Evolutionary conservation across 257 asterid species (phyloP), one percentile per base, ranked within the genome.

Genomic region (Lantana camara): DNA sequence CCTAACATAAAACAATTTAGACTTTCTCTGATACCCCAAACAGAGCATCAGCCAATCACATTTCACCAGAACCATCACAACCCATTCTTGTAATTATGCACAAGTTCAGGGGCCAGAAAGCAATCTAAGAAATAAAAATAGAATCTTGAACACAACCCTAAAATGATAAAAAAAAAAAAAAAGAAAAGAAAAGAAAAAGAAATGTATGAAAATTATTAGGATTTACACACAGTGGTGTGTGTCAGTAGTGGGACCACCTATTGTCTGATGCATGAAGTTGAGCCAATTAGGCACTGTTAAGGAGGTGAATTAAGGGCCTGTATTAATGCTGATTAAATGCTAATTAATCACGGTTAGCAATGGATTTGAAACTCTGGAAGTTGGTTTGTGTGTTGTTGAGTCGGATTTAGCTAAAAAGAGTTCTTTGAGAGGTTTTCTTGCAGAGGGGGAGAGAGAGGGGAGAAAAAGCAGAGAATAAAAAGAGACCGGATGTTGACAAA

Each of bases 401-500:
- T n/a, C 19, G 3, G 13, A 13, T 51, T 10, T 51, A 51, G 35
- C 27, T n/a, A 4, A 16, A 32, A 54, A 38, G 32, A 53, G 29
- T 15, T 67, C 38, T 34, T n/a, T 64, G 42, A 37, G 53, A 37
- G 13, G 7, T 19, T 49, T 12, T 23, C 24, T 40, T 8, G 52
- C 80, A 55, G 42, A 47, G 48, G 30, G 67, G 37, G 47, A 11
- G 62, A 66, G 64, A 60, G 51, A 37, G 64, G 48, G 32, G 5
- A 27, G 32, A 27, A 27, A 27, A 27, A 27, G 32, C 32, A 52
- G 77, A 80, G 66, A 77, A 82, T 67, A 76, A 69, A 76, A 75
- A 79, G 83, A 77, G 95, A 89, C 96, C 93, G 82, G 86, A 86
- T 83, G 96, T 86, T 91, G 98, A 91, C 96, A 91, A 82, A 81